phyloP scores from a whole-genome alignment of 164 flowering plant species.

The Magnolia kwangsiensis region DNA sequence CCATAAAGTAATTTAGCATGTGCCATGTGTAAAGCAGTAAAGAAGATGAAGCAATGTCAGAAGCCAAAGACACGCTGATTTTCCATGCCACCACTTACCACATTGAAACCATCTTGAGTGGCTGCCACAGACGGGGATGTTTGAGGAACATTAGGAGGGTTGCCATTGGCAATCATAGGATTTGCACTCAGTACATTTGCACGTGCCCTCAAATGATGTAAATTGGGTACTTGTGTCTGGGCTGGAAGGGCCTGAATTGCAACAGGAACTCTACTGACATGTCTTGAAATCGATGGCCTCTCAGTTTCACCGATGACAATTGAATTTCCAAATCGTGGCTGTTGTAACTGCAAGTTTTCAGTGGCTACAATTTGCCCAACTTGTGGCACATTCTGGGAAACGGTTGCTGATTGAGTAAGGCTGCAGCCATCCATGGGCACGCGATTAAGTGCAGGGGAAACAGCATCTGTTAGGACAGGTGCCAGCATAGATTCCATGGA shows the following conservation, averaged over 20 bases:
- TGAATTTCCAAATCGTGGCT: conserved; percentile 27
- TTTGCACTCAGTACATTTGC: conserved; percentile 5
- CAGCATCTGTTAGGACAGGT: conserved; percentile 45
- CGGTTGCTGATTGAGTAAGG: conserved; percentile 15
- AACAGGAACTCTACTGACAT: conserved; percentile 43
- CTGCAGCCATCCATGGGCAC: conserved; percentile 24
- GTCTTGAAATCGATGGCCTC: conserved; percentile 28
- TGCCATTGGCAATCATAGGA: conserved; percentile 18
- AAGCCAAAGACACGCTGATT: conserved; percentile 32
- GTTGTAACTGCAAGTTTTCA: conserved; percentile 33
- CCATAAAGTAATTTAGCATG: conserved; percentile 29
- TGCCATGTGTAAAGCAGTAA: conserved; percentile 22
- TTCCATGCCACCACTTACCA: conserved; percentile 21
- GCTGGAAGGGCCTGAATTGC: conserved; percentile 75
- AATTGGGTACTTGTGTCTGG: conserved; percentile 20
- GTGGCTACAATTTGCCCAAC: conserved; percentile 23
- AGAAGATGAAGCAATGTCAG: conserved; percentile 27
- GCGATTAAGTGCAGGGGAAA: conserved; percentile 36
- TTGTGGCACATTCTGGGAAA: conserved; percentile 9
- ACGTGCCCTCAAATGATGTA: conserved; percentile 27
- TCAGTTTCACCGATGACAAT: conserved; percentile 31
- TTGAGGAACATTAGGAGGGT: conserved; percentile 25
- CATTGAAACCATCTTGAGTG: conserved; percentile 14
- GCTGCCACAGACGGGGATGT: conserved; percentile 15
- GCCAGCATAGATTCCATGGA: conserved; percentile 2